Evolutionary conservation across 805 yeast genomes (phyloP).

Genomic region (Tetrapisispora namnaoensis): DNA sequence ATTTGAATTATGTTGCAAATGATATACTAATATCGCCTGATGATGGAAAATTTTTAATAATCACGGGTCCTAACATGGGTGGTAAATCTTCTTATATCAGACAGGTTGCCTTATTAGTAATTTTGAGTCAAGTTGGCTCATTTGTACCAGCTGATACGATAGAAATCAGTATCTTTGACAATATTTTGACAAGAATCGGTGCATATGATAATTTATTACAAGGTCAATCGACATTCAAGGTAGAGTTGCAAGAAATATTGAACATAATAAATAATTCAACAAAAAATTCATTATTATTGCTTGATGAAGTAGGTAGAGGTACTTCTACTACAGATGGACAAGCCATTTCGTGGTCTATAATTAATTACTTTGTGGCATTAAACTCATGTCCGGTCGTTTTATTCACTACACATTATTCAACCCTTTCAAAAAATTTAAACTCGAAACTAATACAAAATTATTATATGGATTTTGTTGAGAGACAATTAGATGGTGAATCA

Average conservation of each 20-base stretch:
- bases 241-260: constrained; percentile 93
- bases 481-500: constrained; percentile 28
- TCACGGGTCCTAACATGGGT: constrained; percentile 58
- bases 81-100: constrained; percentile 52
- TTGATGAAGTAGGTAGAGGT: constrained; percentile 95
- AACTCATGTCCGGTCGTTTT: constrained; percentile 44
- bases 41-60: constrained; percentile 46
- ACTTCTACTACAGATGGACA: constrained; percentile 76
- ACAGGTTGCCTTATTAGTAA: constrained; percentile 39
- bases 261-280: constrained; percentile 77
- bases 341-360: constrained; percentile 66
- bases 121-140: constrained; percentile 52
- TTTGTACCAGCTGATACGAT: constrained; percentile 43
- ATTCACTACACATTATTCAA: constrained; percentile 80
- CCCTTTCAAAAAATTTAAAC: constrained; percentile 42
- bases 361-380: constrained; percentile 43
- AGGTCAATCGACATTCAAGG: constrained; percentile 83
- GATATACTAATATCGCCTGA: constrained; percentile 41
- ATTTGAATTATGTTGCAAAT: constrained; percentile 52
- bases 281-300: constrained; percentile 66
- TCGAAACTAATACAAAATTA: constrained; percentile 41
- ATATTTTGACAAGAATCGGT: constrained; percentile 57
- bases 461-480: constrained; percentile 59
- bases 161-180: constrained; percentile 56
- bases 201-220: constrained; percentile 67